phyloP scores from a whole-genome alignment of 2,329 filamentous ascomycete genomes.

The Didymella sp. region DNA sequence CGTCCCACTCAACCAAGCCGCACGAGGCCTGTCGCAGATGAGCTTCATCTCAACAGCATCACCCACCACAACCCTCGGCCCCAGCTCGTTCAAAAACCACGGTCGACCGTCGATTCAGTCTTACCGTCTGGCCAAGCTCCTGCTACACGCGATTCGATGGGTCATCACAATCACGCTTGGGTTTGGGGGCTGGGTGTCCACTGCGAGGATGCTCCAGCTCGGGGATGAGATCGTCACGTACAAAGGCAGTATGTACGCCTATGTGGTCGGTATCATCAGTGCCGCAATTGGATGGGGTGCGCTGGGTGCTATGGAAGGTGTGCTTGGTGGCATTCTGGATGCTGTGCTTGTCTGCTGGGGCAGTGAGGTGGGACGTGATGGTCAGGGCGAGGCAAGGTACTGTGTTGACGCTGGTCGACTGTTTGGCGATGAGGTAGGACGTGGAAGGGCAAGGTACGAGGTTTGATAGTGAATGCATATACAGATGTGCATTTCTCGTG shows the following conservation, averaged over 20 bases:
- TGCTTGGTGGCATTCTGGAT: constrained; percentile 85
- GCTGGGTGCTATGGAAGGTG: constrained; percentile 87
- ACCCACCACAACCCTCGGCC: constrained; percentile 71
- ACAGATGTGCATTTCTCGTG: not conserved
- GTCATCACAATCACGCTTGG: constrained; percentile 90
- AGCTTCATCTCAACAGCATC: constrained; percentile 76
- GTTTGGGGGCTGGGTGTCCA: constrained; percentile 96
- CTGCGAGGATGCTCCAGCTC: constrained; percentile 77
- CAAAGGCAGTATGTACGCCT: constrained; percentile 88
- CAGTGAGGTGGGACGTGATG: constrained; percentile 67
- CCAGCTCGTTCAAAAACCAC: constrained; percentile 49
- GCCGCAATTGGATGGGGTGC: constrained; percentile 95
- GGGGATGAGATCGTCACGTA: constrained; percentile 55
- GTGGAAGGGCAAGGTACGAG: constrained; percentile 36
- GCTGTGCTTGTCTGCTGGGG: constrained; percentile 93
- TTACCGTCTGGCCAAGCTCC: constrained; percentile 87
- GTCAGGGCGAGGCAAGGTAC: constrained; percentile 75
- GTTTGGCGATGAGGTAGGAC: constrained; percentile 67
- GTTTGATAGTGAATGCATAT: constrained; percentile 32
- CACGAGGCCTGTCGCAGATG: constrained; percentile 81
- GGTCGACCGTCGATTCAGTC: constrained; percentile 70
- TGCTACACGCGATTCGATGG: constrained; percentile 88
- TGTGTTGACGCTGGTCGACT: constrained; percentile 90
- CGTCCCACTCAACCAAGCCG: constrained; percentile 77
- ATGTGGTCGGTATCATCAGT: constrained; percentile 89